Evolutionary conservation across 495 filamentous ascomycete genomes (phyloP).

Genomic region (Jackrogersella minutella): DNA sequence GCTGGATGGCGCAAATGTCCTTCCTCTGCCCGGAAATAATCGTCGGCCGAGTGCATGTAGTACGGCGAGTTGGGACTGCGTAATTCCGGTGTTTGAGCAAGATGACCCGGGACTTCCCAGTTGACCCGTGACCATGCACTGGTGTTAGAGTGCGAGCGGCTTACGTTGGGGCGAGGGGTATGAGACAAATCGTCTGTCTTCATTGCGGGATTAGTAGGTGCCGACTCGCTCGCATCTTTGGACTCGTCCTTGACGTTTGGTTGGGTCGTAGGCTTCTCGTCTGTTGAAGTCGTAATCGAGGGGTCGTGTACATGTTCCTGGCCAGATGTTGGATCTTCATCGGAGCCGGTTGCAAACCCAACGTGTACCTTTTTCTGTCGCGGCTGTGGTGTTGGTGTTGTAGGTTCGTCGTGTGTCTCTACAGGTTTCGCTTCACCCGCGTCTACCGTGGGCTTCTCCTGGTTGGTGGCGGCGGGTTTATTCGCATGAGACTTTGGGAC

Average conservation of each 20-base stretch:
- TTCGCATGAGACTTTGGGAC: constrained; percentile 19
- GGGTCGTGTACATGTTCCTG: not conserved
- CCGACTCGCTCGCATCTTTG: not conserved
- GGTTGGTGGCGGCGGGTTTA: not conserved
- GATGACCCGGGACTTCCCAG: constrained; percentile 30
- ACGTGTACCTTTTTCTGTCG: constrained; percentile 54
- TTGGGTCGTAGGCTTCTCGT: not conserved
- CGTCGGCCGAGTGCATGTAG: constrained; percentile 27
- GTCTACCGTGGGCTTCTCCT: constrained; percentile 12
- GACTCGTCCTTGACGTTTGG: not conserved
- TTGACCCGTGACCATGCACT: constrained; percentile 22
- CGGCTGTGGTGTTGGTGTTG: constrained; percentile 22
- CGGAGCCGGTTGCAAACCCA: constrained; percentile 60
- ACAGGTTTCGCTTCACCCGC: constrained; percentile 2
- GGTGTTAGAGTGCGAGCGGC: constrained; percentile 22
- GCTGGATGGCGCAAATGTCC: constrained; percentile 2
- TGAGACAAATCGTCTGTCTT: constrained; percentile 6
- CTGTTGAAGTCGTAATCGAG: not conserved
- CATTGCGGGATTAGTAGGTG: not conserved
- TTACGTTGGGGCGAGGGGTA: constrained; percentile 9
- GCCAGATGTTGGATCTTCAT: not conserved
- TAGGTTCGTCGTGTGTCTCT: constrained; percentile 16
- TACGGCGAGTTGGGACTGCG: constrained; percentile 48
- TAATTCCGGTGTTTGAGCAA: constrained; percentile 40
- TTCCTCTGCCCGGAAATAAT: constrained; percentile 26